Evolutionary conservation across 257 asterid species (phyloP), one percentile per base, ranked within the genome.

Genomic region (Paulownia fortunei): DNA sequence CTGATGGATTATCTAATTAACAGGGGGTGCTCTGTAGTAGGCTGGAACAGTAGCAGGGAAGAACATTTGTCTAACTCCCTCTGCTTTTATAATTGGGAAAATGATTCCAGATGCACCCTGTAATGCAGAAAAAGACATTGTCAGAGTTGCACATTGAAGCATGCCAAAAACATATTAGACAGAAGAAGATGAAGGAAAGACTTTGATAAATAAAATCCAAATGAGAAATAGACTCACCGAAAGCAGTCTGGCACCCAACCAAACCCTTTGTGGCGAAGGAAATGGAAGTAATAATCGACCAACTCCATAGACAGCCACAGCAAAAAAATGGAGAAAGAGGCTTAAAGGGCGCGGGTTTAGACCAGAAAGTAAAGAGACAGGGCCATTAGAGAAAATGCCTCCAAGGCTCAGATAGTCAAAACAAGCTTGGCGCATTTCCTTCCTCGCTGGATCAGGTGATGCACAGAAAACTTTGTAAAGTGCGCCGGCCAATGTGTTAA

Each of bases 401-500:
- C 97, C 97, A 4, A 94, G 89, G 65, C 93, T 84, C 37, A 90
- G 67, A 60, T 92, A 94, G 78, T 90, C 95, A 27, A 90, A 94
- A 69, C 92, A 89, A 8, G 97, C 97, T 70, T 84, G 77, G 0
- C 92, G 91, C 92, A 94, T 88, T 76, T 89, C 96, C 73, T 84
- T 83, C 80, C 88, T 90, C 36, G 94, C 92, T 51, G 84, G 89
- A 78, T 92, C 98, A 1, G 92, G 86, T 2, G 95, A 90, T 41
- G 94, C 90, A 82, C 92, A 85, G 60, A 90, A 89, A 0, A 94
- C 94, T 52, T 92, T 82, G 86, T 89, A 90, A 6, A 89, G 88
- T 6, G 96, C 95, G 65, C 92, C 96, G 0, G 97, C 98, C 86
- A 92, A 62, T 67, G 93, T 89, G 78, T 92, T 90, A n/a, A 94